These are phyloP conservation scores for Saccharomyces eubayanus DNA, from an alignment of 805 yeast genomes.

Conservation along the genomic window DNA sequence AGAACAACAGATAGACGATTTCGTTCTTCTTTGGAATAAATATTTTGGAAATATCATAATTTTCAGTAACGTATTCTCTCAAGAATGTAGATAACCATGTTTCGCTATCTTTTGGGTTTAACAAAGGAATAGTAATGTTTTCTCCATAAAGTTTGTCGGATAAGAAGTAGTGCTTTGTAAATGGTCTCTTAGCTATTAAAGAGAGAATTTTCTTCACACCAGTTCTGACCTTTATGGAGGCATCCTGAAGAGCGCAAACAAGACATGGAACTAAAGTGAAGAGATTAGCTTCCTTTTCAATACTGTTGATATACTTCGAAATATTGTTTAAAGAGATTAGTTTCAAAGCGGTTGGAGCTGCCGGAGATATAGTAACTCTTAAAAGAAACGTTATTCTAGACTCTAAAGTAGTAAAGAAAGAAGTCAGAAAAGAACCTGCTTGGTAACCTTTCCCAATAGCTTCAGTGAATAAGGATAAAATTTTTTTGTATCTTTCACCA, in stretches of 20 bases:
- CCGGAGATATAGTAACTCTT: conserved; percentile 48
- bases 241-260: conserved; percentile 45
- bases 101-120: conserved; percentile 59
- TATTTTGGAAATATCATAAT: conserved; percentile 37
- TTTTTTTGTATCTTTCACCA: conserved; percentile 34
- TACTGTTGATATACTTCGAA: conserved; percentile 26
- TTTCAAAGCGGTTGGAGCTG: conserved; percentile 52
- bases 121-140: conserved; percentile 39
- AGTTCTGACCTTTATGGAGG: conserved; percentile 43
- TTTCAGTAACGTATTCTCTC: conserved; percentile 44
- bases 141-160: conserved; percentile 52
- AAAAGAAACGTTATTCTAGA: conserved; percentile 49
- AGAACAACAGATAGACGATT: conserved; percentile 49
- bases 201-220: conserved; percentile 35
- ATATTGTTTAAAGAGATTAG: conserved; percentile 40
- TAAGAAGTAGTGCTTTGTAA: conserved; percentile 39
- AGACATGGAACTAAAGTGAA: conserved; percentile 54
- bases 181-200: conserved; percentile 32
- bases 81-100: conserved; percentile 35
- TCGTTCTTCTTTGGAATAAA: conserved; percentile 48
- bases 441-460: conserved; percentile 34
- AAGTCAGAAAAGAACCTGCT: conserved; percentile 28
- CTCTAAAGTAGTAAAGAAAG: conserved; percentile 35
- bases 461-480: conserved; percentile 38
- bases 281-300: conserved; percentile 34